Base-by-base conservation (phyloP, 768 basidiomycete genomes). In the Flagelloscypha sp. region DNA sequence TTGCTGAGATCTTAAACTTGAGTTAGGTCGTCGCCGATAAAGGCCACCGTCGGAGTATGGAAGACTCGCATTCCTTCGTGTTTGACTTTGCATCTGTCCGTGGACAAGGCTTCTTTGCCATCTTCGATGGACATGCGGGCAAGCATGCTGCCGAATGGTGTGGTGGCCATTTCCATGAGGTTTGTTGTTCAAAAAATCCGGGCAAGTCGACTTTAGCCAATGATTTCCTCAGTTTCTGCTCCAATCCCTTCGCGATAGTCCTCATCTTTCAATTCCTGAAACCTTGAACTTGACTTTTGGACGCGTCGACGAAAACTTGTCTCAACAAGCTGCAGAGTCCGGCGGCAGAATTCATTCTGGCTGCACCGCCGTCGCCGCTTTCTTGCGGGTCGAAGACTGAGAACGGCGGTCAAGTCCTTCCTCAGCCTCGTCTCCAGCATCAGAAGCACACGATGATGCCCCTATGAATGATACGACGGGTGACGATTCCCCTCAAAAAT, bases 81-180 rank as follows among this genome's bases (percentile, higher is more conserved):
- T 84, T 93, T 43, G 93, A 98, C 55, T 99, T 86, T 56, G 90
- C 79, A 24, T 76, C 79, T 23, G 68, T 98, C 13, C 76, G 83
- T 28, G 95, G 95, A 1, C 95, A 99, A 55, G 95, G 93, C 6
- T 98, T 95, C 68, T 98, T 94, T 56, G 94, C 94, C 5, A 79
- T 99, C 29, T 99, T 98, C 49, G 95, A 99, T 49, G 95, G 95
- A 3, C 95, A 99, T 55, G 95, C 95, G 1, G 95, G 95, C 12
- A 98, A 94, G 56, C 88, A 97, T 50, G 93, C 94, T 22, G 95
- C 95, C 18, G 95, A 99, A 57, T 98, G 94, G 93, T 98, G 95
- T 58, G 95, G 95, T 27, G 68, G 73, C 48, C 80, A 98, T 56
- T 99, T 99, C 61, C 92, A 98, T 53, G 79, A 92, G 68, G 92